These are phyloP conservation scores for Podospora pseudoanserina DNA, from an alignment of 495 filamentous ascomycete species.

Conservation along the genomic window DNA sequence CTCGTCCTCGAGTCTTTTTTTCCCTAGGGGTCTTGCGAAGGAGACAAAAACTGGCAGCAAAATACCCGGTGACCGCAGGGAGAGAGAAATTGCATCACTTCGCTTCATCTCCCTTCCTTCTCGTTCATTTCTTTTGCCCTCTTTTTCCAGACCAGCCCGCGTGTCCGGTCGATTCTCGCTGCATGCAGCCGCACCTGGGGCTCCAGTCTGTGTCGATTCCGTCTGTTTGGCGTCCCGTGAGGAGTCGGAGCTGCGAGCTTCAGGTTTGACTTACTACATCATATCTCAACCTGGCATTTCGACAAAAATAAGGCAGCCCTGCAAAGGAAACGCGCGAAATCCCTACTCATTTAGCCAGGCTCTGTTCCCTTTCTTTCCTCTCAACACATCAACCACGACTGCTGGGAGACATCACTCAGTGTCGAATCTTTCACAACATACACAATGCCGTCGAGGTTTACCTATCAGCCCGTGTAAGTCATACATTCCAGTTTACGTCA, in stretches of 20 bases:
- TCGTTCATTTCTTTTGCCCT: constrained; percentile 2
- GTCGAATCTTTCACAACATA: not conserved
- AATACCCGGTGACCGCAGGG: not conserved
- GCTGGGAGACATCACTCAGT: too few species aligned
- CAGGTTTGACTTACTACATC: not conserved
- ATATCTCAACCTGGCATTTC: not conserved
- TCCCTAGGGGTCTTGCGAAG: constrained; percentile 4
- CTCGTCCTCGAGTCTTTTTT: constrained; percentile 7
- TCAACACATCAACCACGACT: not conserved
- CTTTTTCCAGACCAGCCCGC: constrained; percentile 10
- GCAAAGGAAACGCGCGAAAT: not conserved
- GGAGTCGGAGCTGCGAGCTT: constrained; percentile 24
- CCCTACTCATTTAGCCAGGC: not conserved
- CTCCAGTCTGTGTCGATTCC: constrained; percentile 24
- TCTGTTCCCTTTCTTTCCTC: constrained; percentile 10
- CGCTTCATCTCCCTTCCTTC: constrained; percentile 2
- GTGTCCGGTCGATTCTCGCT: constrained; percentile 18
- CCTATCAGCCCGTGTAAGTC: constrained; percentile 33
- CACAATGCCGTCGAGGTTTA: constrained; percentile 31
- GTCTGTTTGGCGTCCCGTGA: constrained; percentile 31
- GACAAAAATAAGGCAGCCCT: not conserved
- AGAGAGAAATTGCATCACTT: constrained; percentile 6
- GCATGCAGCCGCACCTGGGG: constrained; percentile 27
- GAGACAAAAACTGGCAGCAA: constrained; percentile 8
- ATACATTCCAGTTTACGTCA: not conserved